Evolutionary conservation across 257 asterid species (phyloP), one percentile per base, ranked within the genome.

Genomic region (Oldenlandia corymbosa): DNA sequence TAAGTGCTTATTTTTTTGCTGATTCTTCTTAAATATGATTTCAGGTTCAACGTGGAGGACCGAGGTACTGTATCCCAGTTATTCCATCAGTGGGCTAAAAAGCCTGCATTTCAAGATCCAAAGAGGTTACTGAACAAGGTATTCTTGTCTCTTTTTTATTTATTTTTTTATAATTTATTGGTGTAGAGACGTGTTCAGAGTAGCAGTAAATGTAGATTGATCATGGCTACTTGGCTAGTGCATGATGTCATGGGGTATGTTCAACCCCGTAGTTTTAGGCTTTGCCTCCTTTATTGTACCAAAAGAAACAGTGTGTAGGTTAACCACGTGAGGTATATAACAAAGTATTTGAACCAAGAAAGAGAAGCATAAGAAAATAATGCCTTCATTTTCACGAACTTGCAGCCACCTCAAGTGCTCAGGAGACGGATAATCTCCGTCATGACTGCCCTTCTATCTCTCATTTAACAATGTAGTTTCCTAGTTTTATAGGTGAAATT

Each of bases 1-100:
- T 67, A 24, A 55, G 16, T 14, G 46, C 61, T 67, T 27, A 27
- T 17, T 2, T 8, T n/a, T 42, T 56, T n/a, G 32, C 43, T 31
- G 43, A 54, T 47, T 59, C 67, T 24, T 71, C 48, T 52, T 50
- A 55, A 37, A 46, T 47, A 20, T 56, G 32, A 50, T 65, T 59
- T 36, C 79, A 92, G 99, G 83, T 92, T 92, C 73, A 69, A 57
- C 59, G 65, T 80, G 42, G 97, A 92, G 67, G 79, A 81, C 66
- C 80, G 97, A 71, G 85, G 87, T 54, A 82, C 81, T 23, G 85
- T 92, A 64, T 92, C 99, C 50, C 99, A 81, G 80, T 60, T 92
- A 67, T 92, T 92, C 76, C 97, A 82, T 78, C 79, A 89, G 66
- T 92, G 99, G 99, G 99, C 97, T 28, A 92, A 85, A 75, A 92